These are phyloP conservation scores for Populus simonii DNA, from an alignment of 345 rosid species.

Conservation along the genomic window DNA sequence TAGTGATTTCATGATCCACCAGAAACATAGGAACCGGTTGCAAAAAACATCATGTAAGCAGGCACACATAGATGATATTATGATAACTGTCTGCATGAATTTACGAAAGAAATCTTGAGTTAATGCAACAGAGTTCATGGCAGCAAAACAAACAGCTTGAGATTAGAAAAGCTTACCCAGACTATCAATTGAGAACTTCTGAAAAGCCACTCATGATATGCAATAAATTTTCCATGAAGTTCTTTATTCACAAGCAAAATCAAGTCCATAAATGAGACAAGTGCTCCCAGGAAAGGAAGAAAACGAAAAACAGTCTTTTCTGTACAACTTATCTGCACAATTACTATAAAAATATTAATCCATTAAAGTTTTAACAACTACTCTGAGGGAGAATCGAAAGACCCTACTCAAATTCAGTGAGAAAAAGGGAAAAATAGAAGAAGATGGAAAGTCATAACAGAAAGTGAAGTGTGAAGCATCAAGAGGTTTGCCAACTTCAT, in stretches of 20 bases:
- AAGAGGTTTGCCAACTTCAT: no score
- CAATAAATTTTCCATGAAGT: slow-evolving; percentile 34
- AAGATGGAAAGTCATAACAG: no score
- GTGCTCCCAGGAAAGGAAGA: slow-evolving; percentile 59
- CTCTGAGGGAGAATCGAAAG: background rate
- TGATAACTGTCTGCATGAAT: slow-evolving; percentile 40
- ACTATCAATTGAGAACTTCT: slow-evolving; percentile 46
- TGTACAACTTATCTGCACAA: slow-evolving; percentile 38
- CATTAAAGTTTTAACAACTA: background rate
- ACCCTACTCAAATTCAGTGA: background rate
- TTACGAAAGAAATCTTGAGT: slow-evolving; percentile 6
- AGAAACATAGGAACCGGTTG: slow-evolving; percentile 50
- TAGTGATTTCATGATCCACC: slow-evolving; percentile 67
- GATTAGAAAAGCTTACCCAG: slow-evolving; percentile 58
- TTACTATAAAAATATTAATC: slow-evolving; percentile 4
- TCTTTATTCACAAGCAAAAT: slow-evolving; percentile 42
- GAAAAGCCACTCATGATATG: slow-evolving; percentile 52
- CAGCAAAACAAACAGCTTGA: background rate
- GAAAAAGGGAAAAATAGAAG: no score
- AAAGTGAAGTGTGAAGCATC: no score
- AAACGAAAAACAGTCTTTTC: slow-evolving; percentile 48
- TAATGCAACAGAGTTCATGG: slow-evolving; percentile 3
- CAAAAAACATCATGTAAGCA: slow-evolving; percentile 37
- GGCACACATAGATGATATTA: slow-evolving; percentile 39
- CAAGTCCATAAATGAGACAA: slow-evolving; percentile 56